These are phyloP conservation scores for Picea glauca DNA, from an alignment of 75 land plant genomes.

Conservation along the genomic window DNA sequence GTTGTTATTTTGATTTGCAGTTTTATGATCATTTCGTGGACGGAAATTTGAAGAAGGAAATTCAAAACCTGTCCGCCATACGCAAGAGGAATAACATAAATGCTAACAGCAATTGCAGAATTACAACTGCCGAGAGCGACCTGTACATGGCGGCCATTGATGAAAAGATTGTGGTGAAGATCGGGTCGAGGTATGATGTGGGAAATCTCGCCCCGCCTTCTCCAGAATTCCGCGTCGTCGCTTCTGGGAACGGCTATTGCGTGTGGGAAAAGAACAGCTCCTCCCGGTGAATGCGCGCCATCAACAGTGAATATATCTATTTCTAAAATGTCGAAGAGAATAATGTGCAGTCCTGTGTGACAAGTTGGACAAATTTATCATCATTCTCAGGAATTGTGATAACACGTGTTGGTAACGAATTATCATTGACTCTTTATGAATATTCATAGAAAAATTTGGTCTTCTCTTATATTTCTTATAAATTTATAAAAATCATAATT, in stretches of 20 bases:
- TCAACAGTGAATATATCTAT: no score
- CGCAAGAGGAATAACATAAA: conserved; percentile 32
- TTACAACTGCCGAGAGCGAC: conserved; percentile 26
- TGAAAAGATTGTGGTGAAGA: conserved; percentile 29
- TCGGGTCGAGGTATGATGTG: conserved; percentile 35
- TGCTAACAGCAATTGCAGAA: conserved; percentile 27
- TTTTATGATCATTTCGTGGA: conserved; percentile 40
- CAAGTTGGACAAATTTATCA: no score
- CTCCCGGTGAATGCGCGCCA: no score
- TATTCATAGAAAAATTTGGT: no score
- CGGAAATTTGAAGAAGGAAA: conserved; percentile 27
- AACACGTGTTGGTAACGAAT: no score
- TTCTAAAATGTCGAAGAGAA: no score
- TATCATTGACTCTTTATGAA: no score
- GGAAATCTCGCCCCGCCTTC: background rate
- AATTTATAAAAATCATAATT: no score
- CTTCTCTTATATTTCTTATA: no score
- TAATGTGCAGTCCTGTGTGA: no score
- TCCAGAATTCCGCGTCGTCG: background rate
- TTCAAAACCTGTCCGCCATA: conserved; percentile 9
- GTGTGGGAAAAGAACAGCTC: conserved; percentile 1
- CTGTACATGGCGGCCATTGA: conserved; percentile 38
- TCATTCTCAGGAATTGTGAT: no score
- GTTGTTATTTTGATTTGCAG: conserved; percentile 13
- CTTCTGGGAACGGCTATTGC: background rate